These are phyloP conservation scores for Breviolum minutum DNA, from an alignment of 73 alveolate species.

Conservation along the genomic window DNA sequence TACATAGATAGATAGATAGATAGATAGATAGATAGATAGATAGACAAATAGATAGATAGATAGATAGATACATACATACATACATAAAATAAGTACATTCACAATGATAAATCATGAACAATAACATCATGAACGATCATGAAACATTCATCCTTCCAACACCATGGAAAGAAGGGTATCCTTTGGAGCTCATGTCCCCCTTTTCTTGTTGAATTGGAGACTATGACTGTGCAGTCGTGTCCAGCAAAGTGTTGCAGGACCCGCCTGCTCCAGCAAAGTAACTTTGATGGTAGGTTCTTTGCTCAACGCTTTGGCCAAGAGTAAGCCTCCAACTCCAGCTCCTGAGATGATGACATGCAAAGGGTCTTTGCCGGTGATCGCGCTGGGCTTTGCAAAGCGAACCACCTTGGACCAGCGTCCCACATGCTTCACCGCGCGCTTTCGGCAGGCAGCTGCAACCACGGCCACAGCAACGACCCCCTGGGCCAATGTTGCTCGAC, in stretches of 20 bases:
- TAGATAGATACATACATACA: no score
- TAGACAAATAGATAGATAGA: no score
- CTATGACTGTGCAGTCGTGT: no score
- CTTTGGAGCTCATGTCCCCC: no score
- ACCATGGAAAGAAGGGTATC: no score
- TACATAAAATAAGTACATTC: no score
- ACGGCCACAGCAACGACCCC: conserved; percentile 52
- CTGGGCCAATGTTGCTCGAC: conserved; percentile 2
- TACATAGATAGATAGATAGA: no score
- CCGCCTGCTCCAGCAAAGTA: conserved; percentile 73
- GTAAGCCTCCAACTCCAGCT: conserved; percentile 91
- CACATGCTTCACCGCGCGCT: conserved; percentile 9
- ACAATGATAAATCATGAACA: no score
- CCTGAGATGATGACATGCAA: conserved; percentile 74
- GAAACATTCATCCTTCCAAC: no score
- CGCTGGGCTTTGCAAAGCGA: conserved; percentile 45
- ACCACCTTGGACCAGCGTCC: conserved; percentile 15
- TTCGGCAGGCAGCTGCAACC: conserved; percentile 35
- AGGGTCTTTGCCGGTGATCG: conserved; percentile 67
- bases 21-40: no score
- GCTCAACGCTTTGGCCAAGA: conserved; percentile 84
- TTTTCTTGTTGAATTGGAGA: no score
- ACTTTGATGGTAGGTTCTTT: conserved; percentile 90
- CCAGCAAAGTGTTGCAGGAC: not conserved
- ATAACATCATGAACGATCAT: no score